phyloP scores from a whole-genome alignment of 116 monocot species.

The Thalassia testudinum region DNA sequence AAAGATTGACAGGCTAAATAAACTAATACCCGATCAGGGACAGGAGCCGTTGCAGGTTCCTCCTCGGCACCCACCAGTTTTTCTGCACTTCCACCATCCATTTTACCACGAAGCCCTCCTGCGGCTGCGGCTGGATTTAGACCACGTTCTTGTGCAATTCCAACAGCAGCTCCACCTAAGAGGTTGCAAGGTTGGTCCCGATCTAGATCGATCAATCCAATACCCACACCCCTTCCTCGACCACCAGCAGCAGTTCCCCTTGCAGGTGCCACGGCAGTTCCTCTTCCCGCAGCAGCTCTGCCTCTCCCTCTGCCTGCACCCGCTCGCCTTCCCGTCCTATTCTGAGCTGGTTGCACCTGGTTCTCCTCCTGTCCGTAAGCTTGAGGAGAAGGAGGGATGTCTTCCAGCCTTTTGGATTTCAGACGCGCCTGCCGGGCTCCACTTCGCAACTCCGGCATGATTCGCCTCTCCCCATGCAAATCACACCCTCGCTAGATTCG shows the following conservation, averaged over 20 bases:
- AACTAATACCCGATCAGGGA: conserved; percentile 63
- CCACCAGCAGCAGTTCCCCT: conserved; percentile 26
- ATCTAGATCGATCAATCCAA: conserved; percentile 46
- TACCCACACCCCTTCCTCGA: conserved; percentile 54
- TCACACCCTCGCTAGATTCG: conserved; percentile 22
- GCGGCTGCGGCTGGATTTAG: conserved; percentile 30
- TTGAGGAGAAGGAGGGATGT: conserved; percentile 28
- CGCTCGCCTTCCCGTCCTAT: conserved; percentile 42
- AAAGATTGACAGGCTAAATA: no score
- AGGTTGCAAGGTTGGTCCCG: conserved; percentile 29
- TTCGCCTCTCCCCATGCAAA: conserved; percentile 87
- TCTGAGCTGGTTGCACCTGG: conserved; percentile 23
- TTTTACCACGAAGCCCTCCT: conserved; percentile 19
- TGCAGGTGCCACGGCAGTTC: conserved; percentile 10
- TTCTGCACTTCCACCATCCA: conserved; percentile 72
- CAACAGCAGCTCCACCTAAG: no score
- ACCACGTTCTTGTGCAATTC: conserved; percentile 19
- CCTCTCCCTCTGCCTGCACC: conserved; percentile 49
- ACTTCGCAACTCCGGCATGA: conserved; percentile 96
- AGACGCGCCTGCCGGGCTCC: conserved; percentile 79
- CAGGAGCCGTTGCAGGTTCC: conserved; percentile 49
- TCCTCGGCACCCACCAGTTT: conserved; percentile 73
- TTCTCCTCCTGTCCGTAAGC: conserved; percentile 14
- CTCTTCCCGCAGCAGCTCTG: conserved; percentile 42
- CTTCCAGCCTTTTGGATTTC: conserved; percentile 61